A percentile compares a stretch with the other conserved stretches of the same genome.
These are phyloP conservation scores for Aureobasidium sp. DNA, from an alignment of 2,329 filamentous ascomycete species.

Conservation along the genomic window DNA sequence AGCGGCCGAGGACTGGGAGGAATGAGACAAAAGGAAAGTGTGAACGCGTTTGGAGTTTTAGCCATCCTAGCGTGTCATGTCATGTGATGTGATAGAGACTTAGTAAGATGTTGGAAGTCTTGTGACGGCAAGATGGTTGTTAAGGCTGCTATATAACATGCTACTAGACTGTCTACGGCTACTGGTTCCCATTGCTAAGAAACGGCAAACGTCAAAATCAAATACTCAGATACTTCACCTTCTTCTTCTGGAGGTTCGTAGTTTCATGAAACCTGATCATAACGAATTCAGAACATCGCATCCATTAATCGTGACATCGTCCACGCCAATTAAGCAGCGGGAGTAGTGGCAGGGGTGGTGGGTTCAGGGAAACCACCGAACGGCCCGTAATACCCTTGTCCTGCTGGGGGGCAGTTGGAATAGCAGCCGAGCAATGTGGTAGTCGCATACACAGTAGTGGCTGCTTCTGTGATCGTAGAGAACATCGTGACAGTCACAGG, in stretches of 20 bases:
- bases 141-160: conserved; percentile 1
- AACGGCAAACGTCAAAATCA: not conserved
- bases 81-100: conserved; percentile 12
- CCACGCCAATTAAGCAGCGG: not conserved
- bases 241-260: not conserved
- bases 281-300: not conserved
- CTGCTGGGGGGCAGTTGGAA: conserved; percentile 15
- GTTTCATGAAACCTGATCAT: not conserved
- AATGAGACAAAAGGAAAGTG: not conserved
- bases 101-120: conserved; percentile 14
- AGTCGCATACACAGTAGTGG: conserved; percentile 6
- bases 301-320: not conserved
- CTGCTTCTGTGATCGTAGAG: conserved; percentile 4
- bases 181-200: not conserved
- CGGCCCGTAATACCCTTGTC: conserved; percentile 8
- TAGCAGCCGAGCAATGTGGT: conserved; percentile 17
- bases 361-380: not conserved
- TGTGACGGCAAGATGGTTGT: conserved; percentile 11
- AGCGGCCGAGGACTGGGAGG: not conserved
- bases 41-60: not conserved
- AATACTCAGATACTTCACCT: not conserved
- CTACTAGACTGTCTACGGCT: not conserved
- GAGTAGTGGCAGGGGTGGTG: not conserved
- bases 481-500: conserved; percentile 1
- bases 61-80: conserved; percentile 8